Evolutionary conservation across 352 stramenopile species (phyloP).

Genomic region (Proteromonas lacertae): DNA sequence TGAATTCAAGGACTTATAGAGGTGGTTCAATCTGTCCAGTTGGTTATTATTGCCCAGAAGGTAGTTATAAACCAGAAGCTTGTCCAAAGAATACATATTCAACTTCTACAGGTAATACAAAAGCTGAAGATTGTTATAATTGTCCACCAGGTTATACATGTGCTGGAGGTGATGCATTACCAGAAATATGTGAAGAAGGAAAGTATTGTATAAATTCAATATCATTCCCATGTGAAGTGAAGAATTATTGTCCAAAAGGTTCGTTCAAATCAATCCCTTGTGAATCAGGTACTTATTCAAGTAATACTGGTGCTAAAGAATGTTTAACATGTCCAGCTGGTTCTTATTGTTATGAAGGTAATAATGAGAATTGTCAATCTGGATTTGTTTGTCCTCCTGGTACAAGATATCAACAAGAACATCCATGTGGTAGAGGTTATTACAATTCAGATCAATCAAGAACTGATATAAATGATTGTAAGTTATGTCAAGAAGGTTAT

Average conservation of each 20-base stretch:
- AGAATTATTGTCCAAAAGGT: slow-evolving; percentile 8
- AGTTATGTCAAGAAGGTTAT: slow-evolving; percentile 6
- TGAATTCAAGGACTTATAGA: not conserved
- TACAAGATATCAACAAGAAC: slow-evolving; percentile 4
- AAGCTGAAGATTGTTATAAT: not conserved
- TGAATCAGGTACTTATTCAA: slow-evolving; percentile 10
- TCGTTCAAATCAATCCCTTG: slow-evolving; percentile 12
- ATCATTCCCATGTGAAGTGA: slow-evolving; percentile 7
- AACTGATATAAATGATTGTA: slow-evolving; percentile 4
- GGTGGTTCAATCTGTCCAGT: slow-evolving; percentile 29
- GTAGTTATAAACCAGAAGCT: not conserved
- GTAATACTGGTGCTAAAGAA: slow-evolving; percentile 12
- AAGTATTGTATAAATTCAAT: slow-evolving; percentile 21
- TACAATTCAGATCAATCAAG: slow-evolving; percentile 7
- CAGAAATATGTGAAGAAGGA: slow-evolving; percentile 27
- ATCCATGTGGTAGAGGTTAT: slow-evolving; percentile 8
- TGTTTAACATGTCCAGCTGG: slow-evolving; percentile 34
- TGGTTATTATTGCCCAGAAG: slow-evolving; percentile 13
- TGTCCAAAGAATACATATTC: not conserved
- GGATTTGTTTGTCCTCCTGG: slow-evolving; percentile 26
- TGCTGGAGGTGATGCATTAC: slow-evolving; percentile 19
- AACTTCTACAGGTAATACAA: not conserved
- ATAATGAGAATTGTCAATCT: slow-evolving; percentile 14
- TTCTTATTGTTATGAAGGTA: slow-evolving; percentile 21
- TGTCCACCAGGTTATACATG: slow-evolving; percentile 33